Evolutionary conservation across 306 rosid species (phyloP), one percentile per base, ranked within the genome.

Genomic region (Carpinus fangiana): DNA sequence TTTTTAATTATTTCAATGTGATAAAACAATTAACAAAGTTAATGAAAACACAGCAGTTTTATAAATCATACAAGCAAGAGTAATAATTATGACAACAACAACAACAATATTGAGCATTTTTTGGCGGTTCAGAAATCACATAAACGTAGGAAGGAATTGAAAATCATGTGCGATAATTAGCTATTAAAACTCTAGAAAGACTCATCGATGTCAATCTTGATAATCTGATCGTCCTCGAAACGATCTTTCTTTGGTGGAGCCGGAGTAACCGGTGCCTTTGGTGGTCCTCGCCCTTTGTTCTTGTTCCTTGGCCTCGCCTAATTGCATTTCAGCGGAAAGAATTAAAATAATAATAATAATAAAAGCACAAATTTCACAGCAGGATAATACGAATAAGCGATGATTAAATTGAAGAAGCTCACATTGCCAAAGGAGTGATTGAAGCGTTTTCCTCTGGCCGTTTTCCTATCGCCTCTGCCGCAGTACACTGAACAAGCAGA

Each of bases 211-310:
- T 90, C 95, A 84, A 93, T 92, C 82, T 84, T 84, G 80, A 93
- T 79, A 17, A 76, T 75, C 71, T 84, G 87, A n/a, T 87, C 82
- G 74, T 86, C 92, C 52, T 91, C 93, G 59, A 82, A 86, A 83
- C 78, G 82, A 51, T 91, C 98, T 85, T 88, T 91, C 90, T 77
- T 89, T 10, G 88, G 69, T 2, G 86, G 84, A 36, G 86, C 78
- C 2, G 87, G 88, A 6, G 98, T 91, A 73, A 82, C 78, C 26
- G 82, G 76, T 53, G 83, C 77, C 82, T 89, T 86, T 5, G 97
- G 98, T 16, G 93, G 88, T 21, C 98, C 98, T 83, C 89, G 89
- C 56, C 98, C 98, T 52, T 93, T 91, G n/a, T 82, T 87, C 88
- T 93, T 93, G 85, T 90, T 55, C 83, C 83, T 70, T 16, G 97